Conservation (phyloP, 164 flowering plant genomes). For the Akebia trifoliata region DNA sequence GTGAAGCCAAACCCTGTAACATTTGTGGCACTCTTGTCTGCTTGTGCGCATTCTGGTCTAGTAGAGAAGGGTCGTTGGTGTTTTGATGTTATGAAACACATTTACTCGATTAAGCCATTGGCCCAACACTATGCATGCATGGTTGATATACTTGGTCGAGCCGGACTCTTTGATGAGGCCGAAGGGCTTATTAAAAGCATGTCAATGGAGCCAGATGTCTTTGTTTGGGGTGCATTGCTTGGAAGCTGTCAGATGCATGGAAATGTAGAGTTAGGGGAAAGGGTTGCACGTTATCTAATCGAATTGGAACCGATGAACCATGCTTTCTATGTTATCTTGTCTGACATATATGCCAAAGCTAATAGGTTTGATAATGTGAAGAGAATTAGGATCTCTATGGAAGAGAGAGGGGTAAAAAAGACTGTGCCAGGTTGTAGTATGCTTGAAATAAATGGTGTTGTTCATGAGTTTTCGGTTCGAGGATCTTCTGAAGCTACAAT, state of each 20-base stretch:
- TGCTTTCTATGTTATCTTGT: conserved; percentile 60
- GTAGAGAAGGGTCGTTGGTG: conserved; percentile 58
- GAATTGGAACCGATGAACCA: conserved; percentile 58
- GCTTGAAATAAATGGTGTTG: conserved; percentile 58
- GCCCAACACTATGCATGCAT: conserved; percentile 71
- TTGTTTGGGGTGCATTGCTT: conserved; percentile 80
- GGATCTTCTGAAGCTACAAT: conserved; percentile 38
- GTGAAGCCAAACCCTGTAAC: conserved; percentile 67
- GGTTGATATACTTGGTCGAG: conserved; percentile 66
- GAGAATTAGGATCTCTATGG: conserved; percentile 51
- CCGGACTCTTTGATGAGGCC: conserved; percentile 62
- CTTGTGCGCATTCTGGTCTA: conserved; percentile 79
- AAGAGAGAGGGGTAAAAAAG: conserved; percentile 49
- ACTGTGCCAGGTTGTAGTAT: conserved; percentile 61
- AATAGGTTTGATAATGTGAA: conserved; percentile 46
- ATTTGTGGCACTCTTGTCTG: conserved; percentile 59
- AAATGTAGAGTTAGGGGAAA: conserved; percentile 59
- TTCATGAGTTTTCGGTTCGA: conserved; percentile 56
- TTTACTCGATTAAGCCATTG: conserved; percentile 51
- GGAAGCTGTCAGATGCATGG: conserved; percentile 81
- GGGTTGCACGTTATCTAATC: conserved; percentile 44
- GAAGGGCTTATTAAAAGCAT: conserved; percentile 47
- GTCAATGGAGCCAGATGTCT: conserved; percentile 81
- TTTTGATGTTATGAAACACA: conserved; percentile 48
- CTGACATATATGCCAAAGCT: conserved; percentile 64